These are phyloP conservation scores for Beauveria sp. DNA, from an alignment of 2,329 filamentous ascomycete species.

Conservation along the genomic window DNA sequence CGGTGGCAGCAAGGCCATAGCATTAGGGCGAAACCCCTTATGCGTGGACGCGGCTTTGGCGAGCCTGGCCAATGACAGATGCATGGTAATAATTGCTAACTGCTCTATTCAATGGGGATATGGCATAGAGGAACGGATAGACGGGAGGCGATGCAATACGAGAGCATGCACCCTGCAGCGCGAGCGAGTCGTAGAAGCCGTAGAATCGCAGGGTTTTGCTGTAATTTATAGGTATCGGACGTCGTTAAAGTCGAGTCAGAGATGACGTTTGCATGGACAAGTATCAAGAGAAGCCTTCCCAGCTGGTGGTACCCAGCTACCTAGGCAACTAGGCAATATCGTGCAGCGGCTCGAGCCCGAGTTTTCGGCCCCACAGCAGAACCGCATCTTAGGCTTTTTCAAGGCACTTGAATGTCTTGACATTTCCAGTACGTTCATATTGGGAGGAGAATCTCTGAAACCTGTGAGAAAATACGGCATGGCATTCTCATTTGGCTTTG, in stretches of 20 bases:
- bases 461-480: slow-evolving; percentile 18
- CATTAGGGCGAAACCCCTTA: slow-evolving; percentile 28
- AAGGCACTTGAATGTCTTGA: not conserved
- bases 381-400: not conserved
- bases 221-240: too few relatives aligned
- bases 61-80: slow-evolving; percentile 20
- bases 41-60: slow-evolving; percentile 30
- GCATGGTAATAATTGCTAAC: slow-evolving; percentile 18
- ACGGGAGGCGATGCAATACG: not conserved
- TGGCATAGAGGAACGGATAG: not conserved
- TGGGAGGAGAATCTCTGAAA: not conserved
- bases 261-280: not conserved
- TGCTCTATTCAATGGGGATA: not conserved
- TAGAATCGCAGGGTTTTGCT: not conserved
- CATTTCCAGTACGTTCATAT: not conserved
- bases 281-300: not conserved
- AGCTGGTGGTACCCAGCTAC: too few relatives aligned
- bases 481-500: slow-evolving; percentile 55
- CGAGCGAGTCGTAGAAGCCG: not conserved
- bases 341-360: not conserved
- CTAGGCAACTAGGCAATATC: too few relatives aligned
- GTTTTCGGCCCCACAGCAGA: slow-evolving; percentile 9
- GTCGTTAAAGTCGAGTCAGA: not conserved
- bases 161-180: not conserved
- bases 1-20: slow-evolving; percentile 71